phyloP scores from a whole-genome alignment of 2,329 filamentous ascomycete species.

The Botrytis paeoniae region DNA sequence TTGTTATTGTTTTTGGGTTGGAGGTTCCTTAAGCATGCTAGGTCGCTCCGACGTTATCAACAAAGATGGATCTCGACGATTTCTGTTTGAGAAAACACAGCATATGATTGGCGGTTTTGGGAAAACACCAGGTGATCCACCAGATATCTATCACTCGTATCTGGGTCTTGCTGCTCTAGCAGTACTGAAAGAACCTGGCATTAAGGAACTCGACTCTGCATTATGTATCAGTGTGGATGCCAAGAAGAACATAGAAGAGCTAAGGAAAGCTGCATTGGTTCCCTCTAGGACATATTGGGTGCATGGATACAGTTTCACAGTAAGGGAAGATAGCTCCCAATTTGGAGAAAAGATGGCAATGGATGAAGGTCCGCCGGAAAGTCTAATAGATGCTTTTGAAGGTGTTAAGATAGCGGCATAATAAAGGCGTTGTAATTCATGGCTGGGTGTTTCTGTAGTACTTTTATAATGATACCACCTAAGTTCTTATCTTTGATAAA shows the following conservation, averaged over 20 bases:
- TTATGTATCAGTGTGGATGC: conserved; percentile 70
- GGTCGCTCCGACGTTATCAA: conserved; percentile 57
- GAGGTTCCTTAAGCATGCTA: conserved; percentile 62
- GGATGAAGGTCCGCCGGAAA: conserved; percentile 22
- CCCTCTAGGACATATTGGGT: conserved; percentile 28
- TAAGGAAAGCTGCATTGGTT: conserved; percentile 26
- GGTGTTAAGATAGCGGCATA: conserved; percentile 9
- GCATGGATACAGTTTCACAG: conserved; percentile 32
- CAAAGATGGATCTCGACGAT: conserved; percentile 61
- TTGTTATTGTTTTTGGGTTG: conserved; percentile 94
- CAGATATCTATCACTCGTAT: conserved; percentile 84
- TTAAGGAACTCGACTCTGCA: conserved; percentile 70
- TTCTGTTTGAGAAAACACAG: conserved; percentile 81
- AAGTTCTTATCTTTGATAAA: background rate
- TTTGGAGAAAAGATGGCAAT: conserved; percentile 27
- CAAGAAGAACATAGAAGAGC: conserved; percentile 46
- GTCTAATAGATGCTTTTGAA: conserved; percentile 19
- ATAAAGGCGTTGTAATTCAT: background rate
- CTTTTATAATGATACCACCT: conserved; percentile 14
- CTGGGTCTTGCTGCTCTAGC: conserved; percentile 79
- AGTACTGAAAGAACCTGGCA: conserved; percentile 64
- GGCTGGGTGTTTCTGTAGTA: conserved; percentile 4
- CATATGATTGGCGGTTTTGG: conserved; percentile 80
- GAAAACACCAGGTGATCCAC: conserved; percentile 65
- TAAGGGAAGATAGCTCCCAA: conserved; percentile 31